Conservation (phyloP, 2,329 filamentous ascomycete genomes). For the Alternaria burnsii region DNA sequence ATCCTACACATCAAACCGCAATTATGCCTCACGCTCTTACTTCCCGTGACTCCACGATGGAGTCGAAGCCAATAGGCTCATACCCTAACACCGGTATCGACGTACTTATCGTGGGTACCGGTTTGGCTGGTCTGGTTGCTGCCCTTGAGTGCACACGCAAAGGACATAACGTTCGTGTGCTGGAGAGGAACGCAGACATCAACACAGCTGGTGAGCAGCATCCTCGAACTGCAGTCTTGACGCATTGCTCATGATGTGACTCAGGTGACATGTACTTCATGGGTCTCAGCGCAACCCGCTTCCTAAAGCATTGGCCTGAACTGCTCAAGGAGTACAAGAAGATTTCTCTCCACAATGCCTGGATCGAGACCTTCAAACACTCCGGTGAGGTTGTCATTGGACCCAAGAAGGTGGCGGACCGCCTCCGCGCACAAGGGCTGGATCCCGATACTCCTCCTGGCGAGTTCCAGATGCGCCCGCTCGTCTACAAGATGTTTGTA, state of each 20-base stretch:
- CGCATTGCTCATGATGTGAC: slow-evolving; percentile 12
- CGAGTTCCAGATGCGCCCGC: slow-evolving; percentile 64
- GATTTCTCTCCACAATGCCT: slow-evolving; percentile 63
- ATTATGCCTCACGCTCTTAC: slow-evolving; percentile 54
- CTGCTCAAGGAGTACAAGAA: slow-evolving; percentile 60
- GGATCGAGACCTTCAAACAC: slow-evolving; percentile 66
- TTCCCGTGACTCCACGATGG: slow-evolving; percentile 57
- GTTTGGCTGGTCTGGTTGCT: slow-evolving; percentile 50
- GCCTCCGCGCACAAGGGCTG: slow-evolving; percentile 56
- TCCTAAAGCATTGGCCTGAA: slow-evolving; percentile 65
- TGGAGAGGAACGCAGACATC: slow-evolving; percentile 58
- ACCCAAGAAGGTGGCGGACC: slow-evolving; percentile 60
- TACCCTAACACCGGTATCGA: slow-evolving; percentile 56
- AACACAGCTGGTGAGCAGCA: slow-evolving; percentile 60
- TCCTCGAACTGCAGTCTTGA: not conserved
- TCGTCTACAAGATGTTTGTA: slow-evolving; percentile 65
- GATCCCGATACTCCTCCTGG: slow-evolving; percentile 61
- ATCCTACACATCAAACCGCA: slow-evolving; percentile 7
- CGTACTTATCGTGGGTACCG: slow-evolving; percentile 52
- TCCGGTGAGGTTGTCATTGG: slow-evolving; percentile 60
- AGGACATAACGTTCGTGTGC: slow-evolving; percentile 52
- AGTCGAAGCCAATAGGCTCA: slow-evolving; percentile 61
- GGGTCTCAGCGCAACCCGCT: slow-evolving; percentile 63
- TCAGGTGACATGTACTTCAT: slow-evolving; percentile 69
- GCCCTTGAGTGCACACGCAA: slow-evolving; percentile 52